Base-by-base conservation (phyloP, 2,329 filamentous ascomycete genomes). In the Sporothrix dimorphospora region DNA sequence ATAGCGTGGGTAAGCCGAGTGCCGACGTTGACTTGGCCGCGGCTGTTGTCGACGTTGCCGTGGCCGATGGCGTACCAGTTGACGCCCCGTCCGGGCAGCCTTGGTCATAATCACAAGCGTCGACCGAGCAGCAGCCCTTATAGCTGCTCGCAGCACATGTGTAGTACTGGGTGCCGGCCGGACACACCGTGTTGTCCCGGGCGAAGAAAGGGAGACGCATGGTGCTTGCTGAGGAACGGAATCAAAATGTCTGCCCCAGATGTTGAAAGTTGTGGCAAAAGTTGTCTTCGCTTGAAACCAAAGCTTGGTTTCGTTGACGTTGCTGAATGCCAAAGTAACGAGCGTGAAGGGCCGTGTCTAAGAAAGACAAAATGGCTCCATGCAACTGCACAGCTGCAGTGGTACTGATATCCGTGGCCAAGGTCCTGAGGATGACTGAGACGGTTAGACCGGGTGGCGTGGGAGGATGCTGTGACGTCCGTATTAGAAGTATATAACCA, bases 61-160 rank as follows among this genome's bases (percentile, higher is more conserved):
- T 68, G 16, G 63, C 24, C 2, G 68, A 14, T 27, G 34, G 24
- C 16, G 27, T 6, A 6, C 9, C 21, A n/a, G 30, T 19, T 1
- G 34, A 9, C 16, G 59, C 34, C 24, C 12, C 40, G 47, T 72
- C 75, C 11, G 80, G 80, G 72, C 82, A 84, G 7, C 71, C 74
- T 4, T 70, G 73, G 2, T 71, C 59, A 65, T 78, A 68, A 3
- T 73, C 71, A 75, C 86, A 88, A 19, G 85, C 81, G 73, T 85
- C 77, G 16, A 80, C 76, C 16, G 78, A 76, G 76, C 85, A 88
- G 75, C 86, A 88, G 21, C 84, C 85, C 2, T 68, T 72, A 74
- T 83, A 85, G 42, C 74, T 73, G 74, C 78, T 82, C 65, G 69
- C 53, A 16, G 65, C 72, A 74, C 84, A 87, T 30, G 73, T 67